A percentile compares a stretch with the other conserved stretches of the same genome.
Evolutionary conservation across 306 rosid species (phyloP).

Genomic region (Argentina anserina): DNA sequence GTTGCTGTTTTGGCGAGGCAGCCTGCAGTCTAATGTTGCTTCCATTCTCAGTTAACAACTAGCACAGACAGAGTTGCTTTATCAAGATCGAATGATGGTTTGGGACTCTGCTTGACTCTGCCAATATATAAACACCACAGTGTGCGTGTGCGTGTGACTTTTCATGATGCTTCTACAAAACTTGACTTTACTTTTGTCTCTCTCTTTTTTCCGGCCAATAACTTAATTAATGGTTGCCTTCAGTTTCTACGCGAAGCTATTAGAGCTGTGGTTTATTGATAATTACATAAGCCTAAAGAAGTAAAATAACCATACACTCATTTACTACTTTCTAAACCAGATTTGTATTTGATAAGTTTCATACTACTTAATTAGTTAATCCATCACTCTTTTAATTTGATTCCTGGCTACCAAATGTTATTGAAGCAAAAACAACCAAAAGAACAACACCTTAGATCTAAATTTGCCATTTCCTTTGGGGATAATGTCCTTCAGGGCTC

Average conservation of each 20-base stretch:
- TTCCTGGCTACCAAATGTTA: too few relatives aligned
- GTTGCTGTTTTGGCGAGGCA: not conserved
- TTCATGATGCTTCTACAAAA: not conserved
- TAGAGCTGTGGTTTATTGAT: too few relatives aligned
- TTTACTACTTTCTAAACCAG: too few relatives aligned
- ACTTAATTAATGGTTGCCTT: not conserved
- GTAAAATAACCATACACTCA: too few relatives aligned
- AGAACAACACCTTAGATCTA: not conserved
- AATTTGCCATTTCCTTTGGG: not conserved
- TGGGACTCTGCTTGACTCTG: not conserved
- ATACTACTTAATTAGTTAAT: too few relatives aligned
- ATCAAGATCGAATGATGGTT: not conserved
- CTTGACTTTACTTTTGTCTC: too few relatives aligned
- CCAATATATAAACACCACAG: not conserved
- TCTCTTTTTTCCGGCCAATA: too few relatives aligned
- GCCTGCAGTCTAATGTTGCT: slow-evolving; percentile 4
- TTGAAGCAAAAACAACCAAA: too few relatives aligned
- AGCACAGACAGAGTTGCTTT: not conserved
- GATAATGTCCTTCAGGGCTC: not conserved
- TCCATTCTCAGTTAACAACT: slow-evolving; percentile 14
- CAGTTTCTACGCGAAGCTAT: too few relatives aligned
- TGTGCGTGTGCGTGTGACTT: not conserved
- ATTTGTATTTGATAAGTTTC: too few relatives aligned
- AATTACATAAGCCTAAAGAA: too few relatives aligned
- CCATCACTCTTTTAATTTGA: too few relatives aligned